Evolutionary conservation across 495 filamentous ascomycete genomes (phyloP), one percentile per base, ranked within the genome.

Genomic region (Bacidia rubella): DNA sequence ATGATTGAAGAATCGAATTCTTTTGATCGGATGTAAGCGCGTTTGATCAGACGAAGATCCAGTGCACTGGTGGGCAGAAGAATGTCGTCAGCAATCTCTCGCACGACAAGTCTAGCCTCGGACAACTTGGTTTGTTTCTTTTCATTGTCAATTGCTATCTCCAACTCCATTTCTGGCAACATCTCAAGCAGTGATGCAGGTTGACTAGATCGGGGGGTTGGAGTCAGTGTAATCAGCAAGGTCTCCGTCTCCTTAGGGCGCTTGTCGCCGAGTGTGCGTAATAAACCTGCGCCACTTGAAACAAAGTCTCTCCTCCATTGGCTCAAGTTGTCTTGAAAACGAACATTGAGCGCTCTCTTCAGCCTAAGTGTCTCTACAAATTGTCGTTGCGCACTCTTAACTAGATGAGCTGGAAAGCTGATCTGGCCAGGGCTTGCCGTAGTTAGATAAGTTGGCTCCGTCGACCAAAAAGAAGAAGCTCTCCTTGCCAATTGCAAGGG

Each of bases 81-180:
- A 11, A 62, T 40, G 45, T 62, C 59, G 9, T 35, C 24, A 15
- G 54, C 39, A 9, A 17, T 44, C n/a, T 50, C 52, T 32, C n/a
- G n/a, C 21, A 52, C 17, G 19, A 57, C 29, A 25, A 62, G 29
- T 15, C 48, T 35, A 29, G 47, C 51, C 19, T 56, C 32, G 23
- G 29, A 22, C 10, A 57, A 26, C 11, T 20, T 39, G 32, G 43
- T 23, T 17, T 40, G n/a, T 20, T 21, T 39, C 1, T n/a, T 35
- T 10, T 41, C 24, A 7, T 47, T 3, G 35, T 54, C 24, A 1
- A 57, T n/a, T 11, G 2, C 24, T 3, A 60, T 51, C 7, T 41
- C 42, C 21, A 61, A 45, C 41, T 61, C 56, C 4, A 61, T 49
- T 22, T 56, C 47, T 2, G 59, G 59, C 20, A 61, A 38, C 11